Conservation (phyloP, 768 basidiomycete species). For the Chlorophyllum brunneum region DNA sequence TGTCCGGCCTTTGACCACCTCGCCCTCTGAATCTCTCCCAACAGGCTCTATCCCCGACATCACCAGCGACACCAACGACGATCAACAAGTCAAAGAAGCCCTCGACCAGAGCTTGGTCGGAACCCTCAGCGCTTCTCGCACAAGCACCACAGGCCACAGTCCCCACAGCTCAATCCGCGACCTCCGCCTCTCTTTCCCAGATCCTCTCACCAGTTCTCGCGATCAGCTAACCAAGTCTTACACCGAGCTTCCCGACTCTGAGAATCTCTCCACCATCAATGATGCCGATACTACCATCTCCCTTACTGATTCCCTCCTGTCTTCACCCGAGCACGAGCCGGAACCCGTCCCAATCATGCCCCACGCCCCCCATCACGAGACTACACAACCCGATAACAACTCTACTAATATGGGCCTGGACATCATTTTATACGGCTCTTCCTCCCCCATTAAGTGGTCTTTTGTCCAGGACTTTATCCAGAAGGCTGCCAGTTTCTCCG, state of each 20-base stretch:
- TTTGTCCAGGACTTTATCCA: conserved; percentile 57
- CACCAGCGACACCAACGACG: conserved; percentile 48
- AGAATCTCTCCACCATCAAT: conserved; percentile 24
- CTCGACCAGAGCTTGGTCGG: conserved; percentile 82
- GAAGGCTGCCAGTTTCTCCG: conserved; percentile 44
- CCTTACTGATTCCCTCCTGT: conserved; percentile 6
- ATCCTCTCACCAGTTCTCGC: conserved; percentile 71
- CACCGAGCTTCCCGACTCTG: conserved; percentile 44
- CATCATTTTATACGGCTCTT: conserved; percentile 64
- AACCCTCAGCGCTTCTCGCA: conserved; percentile 71
- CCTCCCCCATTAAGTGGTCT: conserved; percentile 56
- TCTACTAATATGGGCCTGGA: conserved; percentile 43
- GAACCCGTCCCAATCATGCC: conserved; percentile 27
- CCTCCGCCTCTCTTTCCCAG: conserved; percentile 78
- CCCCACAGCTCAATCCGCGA: conserved; percentile 64
- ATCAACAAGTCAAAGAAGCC: conserved; percentile 66
- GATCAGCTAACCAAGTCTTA: conserved; percentile 60
- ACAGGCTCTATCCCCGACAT: conserved; percentile 25
- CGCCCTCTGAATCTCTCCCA: conserved; percentile 25
- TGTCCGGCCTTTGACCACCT: conserved; percentile 24
- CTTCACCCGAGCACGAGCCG: conserved; percentile 31
- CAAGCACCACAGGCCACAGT: conserved; percentile 54
- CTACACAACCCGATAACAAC: conserved; percentile 15
- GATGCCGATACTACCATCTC: conserved; percentile 13
- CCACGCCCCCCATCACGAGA: conserved; percentile 32